These are phyloP conservation scores for Scenedesmus sp. DNA, from an alignment of 163 green algal species.

Conservation along the genomic window DNA sequence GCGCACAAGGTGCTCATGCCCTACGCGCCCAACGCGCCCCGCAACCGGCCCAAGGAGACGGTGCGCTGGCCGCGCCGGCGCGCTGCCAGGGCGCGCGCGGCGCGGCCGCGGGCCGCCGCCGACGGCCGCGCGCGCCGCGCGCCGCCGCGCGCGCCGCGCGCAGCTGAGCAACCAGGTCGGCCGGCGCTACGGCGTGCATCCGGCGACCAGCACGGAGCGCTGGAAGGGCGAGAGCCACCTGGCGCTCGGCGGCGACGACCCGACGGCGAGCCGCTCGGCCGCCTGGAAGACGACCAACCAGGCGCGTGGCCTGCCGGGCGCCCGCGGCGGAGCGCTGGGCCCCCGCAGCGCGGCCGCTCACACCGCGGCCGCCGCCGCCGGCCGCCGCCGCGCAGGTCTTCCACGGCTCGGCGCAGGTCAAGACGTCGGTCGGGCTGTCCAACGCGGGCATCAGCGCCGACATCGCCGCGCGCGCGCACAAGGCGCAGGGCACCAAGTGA, in stretches of 20 bases:
- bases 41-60: slow-evolving; percentile 66
- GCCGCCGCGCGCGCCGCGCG: too few species aligned
- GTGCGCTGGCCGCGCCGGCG: slow-evolving; percentile 44
- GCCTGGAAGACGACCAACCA: slow-evolving; percentile 50
- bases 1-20: slow-evolving; percentile 63
- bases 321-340: too few species aligned
- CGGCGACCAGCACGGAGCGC: slow-evolving; percentile 33
- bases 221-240: slow-evolving; percentile 46
- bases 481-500: slow-evolving; percentile 50
- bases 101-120: too few species aligned
- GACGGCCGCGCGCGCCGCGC: too few species aligned
- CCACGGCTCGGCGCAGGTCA: slow-evolving; percentile 51
- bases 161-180: slow-evolving; percentile 47
- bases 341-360: neutral
- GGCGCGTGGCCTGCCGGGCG: too few species aligned
- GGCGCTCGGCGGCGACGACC: slow-evolving; percentile 22
- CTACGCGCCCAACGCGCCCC: slow-evolving; percentile 55
- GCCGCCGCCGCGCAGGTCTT: slow-evolving; percentile 52
- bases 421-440: slow-evolving; percentile 55
- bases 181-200: slow-evolving; percentile 44
- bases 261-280: slow-evolving; percentile 33
- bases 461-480: slow-evolving; percentile 61
- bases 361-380: too few species aligned
- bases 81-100: too few species aligned
- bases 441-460: slow-evolving; percentile 64